Base-by-base conservation (phyloP, 23 red algal species). In the Gracilaria gracilis region DNA sequence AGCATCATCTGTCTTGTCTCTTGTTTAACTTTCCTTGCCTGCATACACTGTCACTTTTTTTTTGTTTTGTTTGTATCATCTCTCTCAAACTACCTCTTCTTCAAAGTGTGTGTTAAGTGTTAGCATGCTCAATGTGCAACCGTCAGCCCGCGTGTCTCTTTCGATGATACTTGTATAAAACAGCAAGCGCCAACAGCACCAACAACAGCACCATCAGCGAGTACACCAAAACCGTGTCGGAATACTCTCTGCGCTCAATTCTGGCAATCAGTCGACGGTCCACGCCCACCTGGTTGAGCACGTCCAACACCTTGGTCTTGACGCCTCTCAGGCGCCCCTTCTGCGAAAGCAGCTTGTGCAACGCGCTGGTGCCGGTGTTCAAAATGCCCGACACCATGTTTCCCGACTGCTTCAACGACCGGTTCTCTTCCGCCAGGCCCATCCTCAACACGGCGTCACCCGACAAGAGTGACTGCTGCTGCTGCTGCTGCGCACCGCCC, bases 141-240 rank as follows among this genome's bases (percentile, higher is more conserved):
- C 42, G 4, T 71, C 37, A 64, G 4, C 61, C 82, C 9, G 24
- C 36, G 17, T 51, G 19, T 28, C 37, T 40, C 53, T 67, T 77
- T 33, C 85, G 66, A 21, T 89, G 85, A 48, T 89, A 76, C 72
- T 89, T 89, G 65, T 67, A 89, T n/a, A 89, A 20, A 21, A 79
- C 72, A 9, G 85, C 85, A 11, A 79, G 23, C 47, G 13, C 69
- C 20, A 89, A 50, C 72, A 89, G 55, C 49, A 79, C 31, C 42
- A 89, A 19, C 53, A 89, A 40, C 49, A 48, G 25, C 1, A 48
- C 67, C 85, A 93, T 93, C 59, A 80, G 33, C 49, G 58, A 78
- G 31, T 93, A 93, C 33, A 93, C 59, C 23, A 93, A 14, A 15
- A 93, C 6, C 4, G 66, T 82, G 35, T 93, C 89, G 54, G 66